Conservation (phyloP, 2,329 filamentous ascomycete genomes). For the Byssochlamys sp. region DNA sequence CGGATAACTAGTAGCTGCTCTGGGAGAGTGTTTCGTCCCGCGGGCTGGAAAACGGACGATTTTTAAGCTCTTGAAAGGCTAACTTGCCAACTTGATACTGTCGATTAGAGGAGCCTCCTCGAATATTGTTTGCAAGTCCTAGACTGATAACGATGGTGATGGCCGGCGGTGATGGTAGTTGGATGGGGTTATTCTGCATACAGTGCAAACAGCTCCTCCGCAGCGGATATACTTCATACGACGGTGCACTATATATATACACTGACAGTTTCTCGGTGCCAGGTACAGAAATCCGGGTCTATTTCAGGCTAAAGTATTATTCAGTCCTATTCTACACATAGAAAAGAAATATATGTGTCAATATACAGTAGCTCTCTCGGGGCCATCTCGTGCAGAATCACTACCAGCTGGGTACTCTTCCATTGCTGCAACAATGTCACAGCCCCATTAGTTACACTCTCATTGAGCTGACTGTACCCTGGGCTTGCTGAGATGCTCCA, state of each 20-base stretch:
- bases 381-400: too few species aligned
- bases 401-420: too few species aligned
- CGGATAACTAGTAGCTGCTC: not conserved
- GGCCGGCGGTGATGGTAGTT: not conserved
- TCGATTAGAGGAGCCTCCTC: not conserved
- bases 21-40: not conserved
- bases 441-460: too few species aligned
- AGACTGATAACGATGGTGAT: not conserved
- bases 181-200: not conserved
- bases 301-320: too few species aligned
- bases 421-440: too few species aligned
- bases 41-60: not conserved
- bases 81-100: not conserved
- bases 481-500: too few species aligned
- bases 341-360: too few species aligned
- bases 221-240: not conserved
- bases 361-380: too few species aligned
- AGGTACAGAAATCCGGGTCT: too few species aligned
- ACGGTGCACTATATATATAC: not conserved
- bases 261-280: too few species aligned
- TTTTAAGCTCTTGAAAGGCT: not conserved
- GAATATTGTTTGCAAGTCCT: constrained; percentile 1
- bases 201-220: not conserved
- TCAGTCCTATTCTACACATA: too few species aligned
- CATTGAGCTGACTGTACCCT: too few species aligned